A percentile compares a stretch with the other conserved stretches of the same genome.
phyloP scores from a whole-genome alignment of 106 monocot species.

The Dendrobium chrysotoxum region DNA sequence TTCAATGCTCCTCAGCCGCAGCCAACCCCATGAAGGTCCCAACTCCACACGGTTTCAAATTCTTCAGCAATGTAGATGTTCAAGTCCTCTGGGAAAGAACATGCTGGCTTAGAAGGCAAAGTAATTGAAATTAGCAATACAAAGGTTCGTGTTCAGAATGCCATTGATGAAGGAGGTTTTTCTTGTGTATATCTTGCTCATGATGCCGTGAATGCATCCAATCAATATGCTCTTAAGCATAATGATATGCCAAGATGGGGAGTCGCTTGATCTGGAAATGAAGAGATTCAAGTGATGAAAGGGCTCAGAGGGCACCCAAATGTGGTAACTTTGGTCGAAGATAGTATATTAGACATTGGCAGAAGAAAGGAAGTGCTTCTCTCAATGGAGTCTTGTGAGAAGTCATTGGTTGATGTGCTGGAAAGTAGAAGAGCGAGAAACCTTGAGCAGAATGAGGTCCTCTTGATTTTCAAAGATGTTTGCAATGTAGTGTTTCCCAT shows the following conservation, averaged over 20 bases:
- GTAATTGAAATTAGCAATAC: slow-evolving; percentile 53
- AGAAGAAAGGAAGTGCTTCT: slow-evolving; percentile 70
- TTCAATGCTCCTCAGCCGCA: too few relatives aligned
- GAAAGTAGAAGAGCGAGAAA: slow-evolving; percentile 69
- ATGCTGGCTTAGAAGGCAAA: slow-evolving; percentile 63
- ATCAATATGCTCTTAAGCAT: not conserved
- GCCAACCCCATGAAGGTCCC: too few relatives aligned
- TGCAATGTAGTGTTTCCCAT: too few relatives aligned
- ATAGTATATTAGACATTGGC: slow-evolving; percentile 63
- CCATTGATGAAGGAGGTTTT: slow-evolving; percentile 83
- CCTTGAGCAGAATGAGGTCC: slow-evolving; percentile 63
- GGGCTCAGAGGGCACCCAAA: slow-evolving; percentile 81
- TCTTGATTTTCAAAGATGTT: too few relatives aligned
- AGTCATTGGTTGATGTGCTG: slow-evolving; percentile 65
- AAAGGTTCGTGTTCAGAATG: slow-evolving; percentile 63
- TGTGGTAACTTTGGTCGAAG: slow-evolving; percentile 52
- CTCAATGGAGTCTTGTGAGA: slow-evolving; percentile 89
- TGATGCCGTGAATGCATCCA: slow-evolving; percentile 42
- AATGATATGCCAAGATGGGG: too few relatives aligned
- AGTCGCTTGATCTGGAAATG: slow-evolving; percentile 19
- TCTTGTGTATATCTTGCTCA: slow-evolving; percentile 73
- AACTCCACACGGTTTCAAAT: too few relatives aligned
- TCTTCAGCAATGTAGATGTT: slow-evolving; percentile 55
- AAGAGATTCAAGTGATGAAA: slow-evolving; percentile 79
- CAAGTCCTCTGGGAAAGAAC: slow-evolving; percentile 63